Percentiles rank a stretch among this genome's conserved stretches.
These are phyloP conservation scores for Solanum pimpinellifolium DNA, from an alignment of 257 asterid genomes.

Conservation along the genomic window DNA sequence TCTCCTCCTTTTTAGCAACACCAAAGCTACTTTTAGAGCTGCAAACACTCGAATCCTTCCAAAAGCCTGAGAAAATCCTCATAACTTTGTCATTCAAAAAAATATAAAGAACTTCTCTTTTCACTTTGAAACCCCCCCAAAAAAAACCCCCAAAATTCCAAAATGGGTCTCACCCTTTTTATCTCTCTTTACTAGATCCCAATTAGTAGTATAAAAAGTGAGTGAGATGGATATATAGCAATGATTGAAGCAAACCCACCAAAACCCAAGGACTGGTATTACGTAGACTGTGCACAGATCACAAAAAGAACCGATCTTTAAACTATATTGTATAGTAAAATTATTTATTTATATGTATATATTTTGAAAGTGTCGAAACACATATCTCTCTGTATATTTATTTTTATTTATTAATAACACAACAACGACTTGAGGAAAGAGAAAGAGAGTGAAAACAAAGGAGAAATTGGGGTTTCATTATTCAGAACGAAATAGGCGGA, in stretches of 20 bases:
- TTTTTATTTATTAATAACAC: not conserved
- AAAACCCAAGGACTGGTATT: constrained; percentile 29
- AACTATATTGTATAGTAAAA: not conserved
- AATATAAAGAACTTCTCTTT: constrained; percentile 1
- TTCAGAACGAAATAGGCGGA: constrained; percentile 32
- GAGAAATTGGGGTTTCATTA: constrained; percentile 7
- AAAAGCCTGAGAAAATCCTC: constrained; percentile 32
- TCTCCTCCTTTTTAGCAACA: constrained; percentile 15
- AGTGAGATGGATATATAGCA: constrained; percentile 11
- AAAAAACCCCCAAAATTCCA: constrained; percentile 4
- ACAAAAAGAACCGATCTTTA: constrained; percentile 18
- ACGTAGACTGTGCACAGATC: constrained; percentile 39
- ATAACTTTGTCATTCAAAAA: constrained; percentile 25
- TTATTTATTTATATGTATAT: not conserved
- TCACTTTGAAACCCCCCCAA: constrained; percentile 22
- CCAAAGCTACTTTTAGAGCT: constrained; percentile 19
- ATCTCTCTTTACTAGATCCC: constrained; percentile 19
- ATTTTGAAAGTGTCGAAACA: not conserved
- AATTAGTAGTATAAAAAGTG: constrained; percentile 40
- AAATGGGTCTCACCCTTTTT: constrained; percentile 12
- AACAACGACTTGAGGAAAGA: not conserved
- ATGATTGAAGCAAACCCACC: constrained; percentile 24
- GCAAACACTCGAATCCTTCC: constrained; percentile 21
- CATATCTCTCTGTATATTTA: not conserved
- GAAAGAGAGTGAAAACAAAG: not conserved